These are phyloP conservation scores for Zelonia costaricensis DNA, from an alignment of 208 protist genomes.

Conservation along the genomic window DNA sequence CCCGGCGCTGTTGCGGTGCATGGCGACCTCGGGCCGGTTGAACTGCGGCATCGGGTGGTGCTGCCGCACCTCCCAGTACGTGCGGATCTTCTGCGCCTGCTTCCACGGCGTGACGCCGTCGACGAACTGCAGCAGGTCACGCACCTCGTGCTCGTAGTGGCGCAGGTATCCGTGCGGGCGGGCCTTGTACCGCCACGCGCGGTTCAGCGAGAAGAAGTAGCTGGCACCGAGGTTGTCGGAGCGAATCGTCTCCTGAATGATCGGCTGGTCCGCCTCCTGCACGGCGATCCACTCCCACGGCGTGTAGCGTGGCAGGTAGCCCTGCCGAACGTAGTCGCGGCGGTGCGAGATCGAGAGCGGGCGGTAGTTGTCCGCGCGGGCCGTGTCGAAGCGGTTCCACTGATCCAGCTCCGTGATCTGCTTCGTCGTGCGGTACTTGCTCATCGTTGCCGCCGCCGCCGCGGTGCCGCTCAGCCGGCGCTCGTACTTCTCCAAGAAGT, in stretches of 20 bases:
- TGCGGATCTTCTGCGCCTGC: constrained; percentile 90
- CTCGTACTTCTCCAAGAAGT: constrained; percentile 92
- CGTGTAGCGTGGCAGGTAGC: constrained; percentile 87
- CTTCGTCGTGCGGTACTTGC: constrained; percentile 76
- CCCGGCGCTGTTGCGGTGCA: constrained; percentile 87
- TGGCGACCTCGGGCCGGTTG: constrained; percentile 84
- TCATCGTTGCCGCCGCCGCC: no score
- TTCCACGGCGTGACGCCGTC: constrained; percentile 90
- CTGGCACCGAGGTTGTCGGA: constrained; percentile 73
- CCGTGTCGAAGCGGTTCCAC: constrained; percentile 72
- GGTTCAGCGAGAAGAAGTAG: constrained; percentile 86
- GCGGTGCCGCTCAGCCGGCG: constrained; percentile 11
- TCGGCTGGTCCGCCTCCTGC: constrained; percentile 88
- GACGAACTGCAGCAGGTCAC: constrained; percentile 86
- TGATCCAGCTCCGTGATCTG: constrained; percentile 88
- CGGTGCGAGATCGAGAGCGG: constrained; percentile 85
- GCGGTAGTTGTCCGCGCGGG: constrained; percentile 85
- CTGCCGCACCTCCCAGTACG: constrained; percentile 88
- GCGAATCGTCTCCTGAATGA: constrained; percentile 82
- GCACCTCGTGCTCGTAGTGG: constrained; percentile 90
- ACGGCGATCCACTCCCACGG: constrained; percentile 92
- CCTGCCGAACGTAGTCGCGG: constrained; percentile 83
- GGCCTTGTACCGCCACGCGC: constrained; percentile 89
- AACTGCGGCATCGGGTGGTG: constrained; percentile 93
- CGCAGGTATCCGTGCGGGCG: constrained; percentile 88